Conservation (phyloP, 768 basidiomycete genomes). For the Podaxis sp. region DNA sequence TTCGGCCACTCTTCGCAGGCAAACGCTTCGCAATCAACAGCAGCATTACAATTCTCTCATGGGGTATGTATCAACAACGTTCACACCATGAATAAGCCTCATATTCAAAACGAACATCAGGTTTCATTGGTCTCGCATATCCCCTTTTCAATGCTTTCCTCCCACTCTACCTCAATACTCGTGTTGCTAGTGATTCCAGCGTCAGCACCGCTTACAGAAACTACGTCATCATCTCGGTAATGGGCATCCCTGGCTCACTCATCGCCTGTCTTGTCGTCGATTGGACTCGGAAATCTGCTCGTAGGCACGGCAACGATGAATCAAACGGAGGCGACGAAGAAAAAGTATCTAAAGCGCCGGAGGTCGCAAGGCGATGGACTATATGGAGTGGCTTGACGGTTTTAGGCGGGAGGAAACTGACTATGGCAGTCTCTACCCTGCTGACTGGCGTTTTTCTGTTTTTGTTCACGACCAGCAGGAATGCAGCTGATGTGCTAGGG, state of each 20-base stretch:
- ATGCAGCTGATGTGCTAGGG: slow-evolving; percentile 33
- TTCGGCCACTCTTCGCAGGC: slow-evolving; percentile 45
- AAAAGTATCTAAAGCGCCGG: background rate
- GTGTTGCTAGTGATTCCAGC: slow-evolving; percentile 21
- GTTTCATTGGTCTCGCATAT: slow-evolving; percentile 47
- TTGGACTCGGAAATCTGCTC: slow-evolving; percentile 27
- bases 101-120: slow-evolving; percentile 13
- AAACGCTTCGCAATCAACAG: slow-evolving; percentile 41
- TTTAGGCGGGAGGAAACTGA: slow-evolving; percentile 41
- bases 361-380: background rate
- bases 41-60: slow-evolving; percentile 43
- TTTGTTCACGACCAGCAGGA: slow-evolving; percentile 45
- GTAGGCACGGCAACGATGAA: background rate
- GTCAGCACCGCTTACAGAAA: slow-evolving; percentile 38
- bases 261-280: slow-evolving; percentile 43
- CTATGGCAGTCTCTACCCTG: slow-evolving; percentile 40
- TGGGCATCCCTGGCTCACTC: slow-evolving; percentile 44
- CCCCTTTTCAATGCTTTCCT: slow-evolving; percentile 51
- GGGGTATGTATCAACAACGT: slow-evolving; percentile 31
- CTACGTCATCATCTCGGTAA: slow-evolving; percentile 42
- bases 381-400: slow-evolving; percentile 19
- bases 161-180: slow-evolving; percentile 39
- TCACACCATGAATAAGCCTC: background rate
- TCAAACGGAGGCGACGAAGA: background rate
- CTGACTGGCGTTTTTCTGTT: slow-evolving; percentile 46